phyloP scores from a whole-genome alignment of 179 eudicot species.

The Amaranthus tricolor region DNA sequence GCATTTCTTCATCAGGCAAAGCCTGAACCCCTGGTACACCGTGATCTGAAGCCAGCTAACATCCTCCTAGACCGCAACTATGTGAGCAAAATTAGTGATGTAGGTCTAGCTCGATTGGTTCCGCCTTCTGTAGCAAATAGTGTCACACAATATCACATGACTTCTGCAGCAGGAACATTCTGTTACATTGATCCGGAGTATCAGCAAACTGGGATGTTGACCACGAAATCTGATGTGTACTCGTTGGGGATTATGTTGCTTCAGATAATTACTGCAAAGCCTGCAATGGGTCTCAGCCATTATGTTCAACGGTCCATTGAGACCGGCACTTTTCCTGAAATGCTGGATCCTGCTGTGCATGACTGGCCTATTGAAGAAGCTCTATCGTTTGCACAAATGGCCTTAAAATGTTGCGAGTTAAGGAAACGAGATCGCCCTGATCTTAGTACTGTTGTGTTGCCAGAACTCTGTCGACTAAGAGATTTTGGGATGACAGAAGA shows the following conservation, averaged over 20 bases:
- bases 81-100: constrained; percentile 48
- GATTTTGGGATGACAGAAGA: constrained; percentile 36
- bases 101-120: constrained; percentile 49
- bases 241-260: constrained; percentile 45
- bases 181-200: constrained; percentile 55
- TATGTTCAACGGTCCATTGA: constrained; percentile 39
- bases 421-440: constrained; percentile 49
- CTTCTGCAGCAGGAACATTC: constrained; percentile 52
- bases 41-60: constrained; percentile 53
- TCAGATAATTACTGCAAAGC: constrained; percentile 40
- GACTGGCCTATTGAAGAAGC: constrained; percentile 51
- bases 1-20: constrained; percentile 50
- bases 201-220: constrained; percentile 45
- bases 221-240: constrained; percentile 43
- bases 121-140: constrained; percentile 43
- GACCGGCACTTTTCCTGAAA: constrained; percentile 23
- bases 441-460: constrained; percentile 41
- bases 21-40: constrained; percentile 53
- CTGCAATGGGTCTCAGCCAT: constrained; percentile 47
- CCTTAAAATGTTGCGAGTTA: constrained; percentile 42
- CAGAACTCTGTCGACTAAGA: constrained; percentile 33
- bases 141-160: constrained; percentile 50
- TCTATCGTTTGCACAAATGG: constrained; percentile 30
- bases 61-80: constrained; percentile 44
- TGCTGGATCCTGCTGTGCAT: constrained; percentile 37